Evolutionary conservation across 371 early-diverging fungal species (phyloP).

Genomic region (Mortierella sp.): DNA sequence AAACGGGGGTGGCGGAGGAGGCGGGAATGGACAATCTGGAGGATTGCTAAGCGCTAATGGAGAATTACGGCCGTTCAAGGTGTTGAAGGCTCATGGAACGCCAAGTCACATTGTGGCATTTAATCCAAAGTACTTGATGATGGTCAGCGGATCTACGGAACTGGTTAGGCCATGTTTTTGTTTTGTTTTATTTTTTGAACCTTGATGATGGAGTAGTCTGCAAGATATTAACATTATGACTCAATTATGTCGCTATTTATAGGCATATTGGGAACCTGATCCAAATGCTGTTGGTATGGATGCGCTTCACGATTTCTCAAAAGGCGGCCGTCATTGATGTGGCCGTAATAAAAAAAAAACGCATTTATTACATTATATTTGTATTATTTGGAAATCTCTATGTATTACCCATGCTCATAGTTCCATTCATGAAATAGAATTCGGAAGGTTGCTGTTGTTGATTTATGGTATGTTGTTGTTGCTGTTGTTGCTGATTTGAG

Average conservation of each 20-base stretch:
- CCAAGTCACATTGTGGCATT: constrained; percentile 71
- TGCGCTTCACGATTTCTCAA: constrained; percentile 50
- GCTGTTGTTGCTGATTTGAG: constrained; percentile 8
- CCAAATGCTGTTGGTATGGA: constrained; percentile 43
- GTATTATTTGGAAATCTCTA: constrained; percentile 5
- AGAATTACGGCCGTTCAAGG: constrained; percentile 59
- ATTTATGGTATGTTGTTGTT: neutral
- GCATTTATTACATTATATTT: neutral
- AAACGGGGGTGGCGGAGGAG: constrained; percentile 4
- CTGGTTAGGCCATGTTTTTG: constrained; percentile 56
- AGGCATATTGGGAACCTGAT: constrained; percentile 61
- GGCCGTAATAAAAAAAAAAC: constrained; percentile 7
- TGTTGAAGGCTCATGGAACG: constrained; percentile 58
- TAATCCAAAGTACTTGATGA: constrained; percentile 79
- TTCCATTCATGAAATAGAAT: constrained; percentile 19
- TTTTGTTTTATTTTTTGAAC: neutral
- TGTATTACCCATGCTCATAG: neutral
- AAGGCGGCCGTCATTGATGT: constrained; percentile 38
- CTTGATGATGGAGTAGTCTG: neutral
- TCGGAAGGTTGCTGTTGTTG: constrained; percentile 18
- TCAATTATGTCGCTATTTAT: neutral
- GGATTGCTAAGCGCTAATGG: constrained; percentile 45
- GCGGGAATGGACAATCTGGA: constrained; percentile 15
- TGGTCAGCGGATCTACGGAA: constrained; percentile 70
- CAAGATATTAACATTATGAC: neutral